Percentiles rank a stretch among this genome's conserved stretches.
Evolutionary conservation across 1,139 yeast genomes (phyloP).

Genomic region (Yamadazyma kanchanaburiensis): DNA sequence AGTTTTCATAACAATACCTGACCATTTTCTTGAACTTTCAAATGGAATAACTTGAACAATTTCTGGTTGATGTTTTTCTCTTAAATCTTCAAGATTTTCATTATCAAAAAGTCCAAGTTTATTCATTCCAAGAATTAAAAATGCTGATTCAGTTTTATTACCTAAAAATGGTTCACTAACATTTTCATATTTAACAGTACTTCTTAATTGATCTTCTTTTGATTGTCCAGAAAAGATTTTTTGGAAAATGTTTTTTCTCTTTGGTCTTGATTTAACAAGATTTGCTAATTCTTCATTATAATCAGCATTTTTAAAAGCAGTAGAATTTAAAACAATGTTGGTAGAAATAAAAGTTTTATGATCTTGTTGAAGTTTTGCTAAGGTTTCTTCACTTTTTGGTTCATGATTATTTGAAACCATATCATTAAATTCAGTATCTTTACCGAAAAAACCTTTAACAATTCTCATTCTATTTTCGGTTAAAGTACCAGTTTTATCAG

Average conservation of each 20-base stretch:
- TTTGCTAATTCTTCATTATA: conserved; percentile 36
- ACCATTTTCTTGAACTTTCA: conserved; percentile 91
- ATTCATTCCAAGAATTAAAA: conserved; percentile 64
- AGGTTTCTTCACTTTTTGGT: conserved; percentile 30
- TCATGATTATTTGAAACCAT: conserved; percentile 21
- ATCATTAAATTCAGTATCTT: conserved; percentile 41
- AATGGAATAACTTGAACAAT: conserved; percentile 80
- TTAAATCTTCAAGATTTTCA: conserved; percentile 33
- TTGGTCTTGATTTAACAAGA: conserved; percentile 27
- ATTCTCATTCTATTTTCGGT: conserved; percentile 93
- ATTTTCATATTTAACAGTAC: conserved; percentile 12
- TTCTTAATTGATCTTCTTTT: conserved; percentile 19
- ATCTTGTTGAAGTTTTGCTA: conserved; percentile 25
- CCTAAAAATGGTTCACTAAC: conserved; percentile 70
- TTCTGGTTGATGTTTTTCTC: conserved; percentile 33
- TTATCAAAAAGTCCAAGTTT: conserved; percentile 47
- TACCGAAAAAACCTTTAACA: conserved; percentile 69
- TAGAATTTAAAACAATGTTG: conserved; percentile 75
- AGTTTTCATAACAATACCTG: conserved; percentile 66
- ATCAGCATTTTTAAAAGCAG: conserved; percentile 75
- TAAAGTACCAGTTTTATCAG: conserved; percentile 95
- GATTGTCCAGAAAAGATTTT: conserved; percentile 14
- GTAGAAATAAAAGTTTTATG: conserved; percentile 43
- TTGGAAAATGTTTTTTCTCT: conserved; percentile 21
- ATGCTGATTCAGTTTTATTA: conserved; percentile 91